Evolutionary conservation across 2,329 filamentous ascomycete genomes (phyloP), one percentile per base, ranked within the genome.

Genomic region (Xylaria sp.): DNA sequence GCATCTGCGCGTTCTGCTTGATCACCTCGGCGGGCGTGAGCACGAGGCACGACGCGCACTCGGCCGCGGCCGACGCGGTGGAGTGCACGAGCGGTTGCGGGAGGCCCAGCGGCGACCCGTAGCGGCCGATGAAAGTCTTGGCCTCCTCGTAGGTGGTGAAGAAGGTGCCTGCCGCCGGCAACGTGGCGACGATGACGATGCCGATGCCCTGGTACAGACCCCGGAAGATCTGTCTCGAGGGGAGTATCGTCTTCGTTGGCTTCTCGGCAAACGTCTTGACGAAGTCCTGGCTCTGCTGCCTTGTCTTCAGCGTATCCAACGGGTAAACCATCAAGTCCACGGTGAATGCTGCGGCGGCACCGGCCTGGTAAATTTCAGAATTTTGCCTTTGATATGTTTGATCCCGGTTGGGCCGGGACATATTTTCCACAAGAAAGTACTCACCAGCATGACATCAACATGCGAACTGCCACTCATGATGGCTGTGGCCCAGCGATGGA

Each of bases 1-100:
- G 78, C 82, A 96, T 92, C 71, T 96, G 92, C 0, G 92, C 91
- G 71, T 96, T 96, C 69, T 96, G 92, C 75, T 97, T 96, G 59
- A 96, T 84, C 7, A 96, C 90, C 70, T 96, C 92, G 13, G 91
- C 91, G 0, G 92, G 92, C 0, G 92, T 93, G 34, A 96, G 82
- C 56, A 96, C 90, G 18, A 91, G 79, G 68, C 92, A 96, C 4
- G 91, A 92, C 2, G 91, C 89, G 62, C 92, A 82, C 72, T 97
- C 92, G 1, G 88, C 92, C 16, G 85, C 74, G 1, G 86, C 87
- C 1, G 91, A 95, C 11, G 91, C 88, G 2, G 82, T 72, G 5
- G 89, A 82, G 69, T 96, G 88, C 50, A 92, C 81, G 8, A 91
- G 61, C 0, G 91, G 85, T 46, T 83, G 78, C 1, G 90, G 89